Base-by-base conservation (phyloP, 345 rosid genomes). In the Alliaria petiolata region DNA sequence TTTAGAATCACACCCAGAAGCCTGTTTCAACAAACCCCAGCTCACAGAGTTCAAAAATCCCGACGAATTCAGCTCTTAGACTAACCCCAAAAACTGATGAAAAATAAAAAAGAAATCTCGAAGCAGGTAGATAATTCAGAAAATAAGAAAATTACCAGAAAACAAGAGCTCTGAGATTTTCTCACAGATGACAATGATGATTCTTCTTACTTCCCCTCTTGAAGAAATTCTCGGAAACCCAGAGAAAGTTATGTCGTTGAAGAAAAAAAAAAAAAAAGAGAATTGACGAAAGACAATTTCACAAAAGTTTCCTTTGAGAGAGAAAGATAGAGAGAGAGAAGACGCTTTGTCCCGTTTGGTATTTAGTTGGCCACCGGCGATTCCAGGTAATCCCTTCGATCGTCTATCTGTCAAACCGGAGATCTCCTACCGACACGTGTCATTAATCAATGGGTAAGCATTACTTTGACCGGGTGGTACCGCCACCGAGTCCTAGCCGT, bases 341-440 rank as follows among this genome's bases (percentile, higher is more conserved):
- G 33, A 44, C 57, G 61, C 12, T 57, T 45, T 43, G 72, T 75
- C 80, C 71, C 66, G 80, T 74, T 80, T 72, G 82, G 78, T 72
- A 49, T 81, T 55, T 62, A 81, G 84, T 81, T 87, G 92, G 89
- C 53, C 75, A 83, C 91, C 84, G 92, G 89, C 85, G 83, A 73
- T 81, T 83, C 83, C 92, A 88, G 88, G 89, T 84, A 80, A 86
- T 65, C 73, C 64, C 69, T 9, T 70, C 40, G 72, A 62, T 71
- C 76, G 73, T 73, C 82, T 67, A 67, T 86, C 83, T 84, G 86
- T 75, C 81, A 55, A 7, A 44, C 11, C 38, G 57, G 56, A 46
- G 20, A 53, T 55, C 6, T 19, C 4, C 12, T 8, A 64, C 55
- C 38, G 77, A 77, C 81, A 79, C 86, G 86, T 82, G 82, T 83